phyloP scores from a whole-genome alignment of 176 grass and related monocot species.

The Aegilops sharonensis region DNA sequence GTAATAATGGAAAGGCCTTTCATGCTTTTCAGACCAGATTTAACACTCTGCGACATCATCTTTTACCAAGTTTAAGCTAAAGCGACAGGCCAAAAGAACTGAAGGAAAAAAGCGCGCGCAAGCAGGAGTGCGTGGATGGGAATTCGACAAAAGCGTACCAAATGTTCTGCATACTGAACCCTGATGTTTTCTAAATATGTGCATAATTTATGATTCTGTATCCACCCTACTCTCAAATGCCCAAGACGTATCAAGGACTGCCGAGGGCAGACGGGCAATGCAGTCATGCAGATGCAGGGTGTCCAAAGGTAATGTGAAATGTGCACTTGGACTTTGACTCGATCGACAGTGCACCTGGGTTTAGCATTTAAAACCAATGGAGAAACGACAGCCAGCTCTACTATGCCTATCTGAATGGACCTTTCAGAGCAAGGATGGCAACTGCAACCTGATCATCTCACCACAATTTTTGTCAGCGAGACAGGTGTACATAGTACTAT shows the following conservation, averaged over 20 bases:
- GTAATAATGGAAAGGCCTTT: no score
- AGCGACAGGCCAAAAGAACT: no score
- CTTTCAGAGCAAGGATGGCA: background rate
- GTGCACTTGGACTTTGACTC: background rate
- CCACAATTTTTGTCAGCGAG: background rate
- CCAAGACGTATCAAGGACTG: background rate
- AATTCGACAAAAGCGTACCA: background rate
- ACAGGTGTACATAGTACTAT: background rate
- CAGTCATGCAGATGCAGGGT: background rate
- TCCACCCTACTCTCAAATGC: background rate
- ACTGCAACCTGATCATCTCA: background rate
- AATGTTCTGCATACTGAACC: background rate
- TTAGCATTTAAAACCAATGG: background rate
- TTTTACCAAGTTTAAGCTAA: no score
- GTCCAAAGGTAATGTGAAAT: constrained; percentile 11
- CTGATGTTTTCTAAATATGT: background rate
- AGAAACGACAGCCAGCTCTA: background rate
- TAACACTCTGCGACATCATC: no score
- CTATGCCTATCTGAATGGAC: background rate
- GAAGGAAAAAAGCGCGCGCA: no score
- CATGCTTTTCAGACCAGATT: no score
- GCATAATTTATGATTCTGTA: background rate
- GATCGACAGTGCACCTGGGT: background rate
- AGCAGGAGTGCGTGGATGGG: background rate
- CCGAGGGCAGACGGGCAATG: background rate